These are phyloP conservation scores for Shiraia sp. DNA, from an alignment of 2,329 filamentous ascomycete species.

Conservation along the genomic window DNA sequence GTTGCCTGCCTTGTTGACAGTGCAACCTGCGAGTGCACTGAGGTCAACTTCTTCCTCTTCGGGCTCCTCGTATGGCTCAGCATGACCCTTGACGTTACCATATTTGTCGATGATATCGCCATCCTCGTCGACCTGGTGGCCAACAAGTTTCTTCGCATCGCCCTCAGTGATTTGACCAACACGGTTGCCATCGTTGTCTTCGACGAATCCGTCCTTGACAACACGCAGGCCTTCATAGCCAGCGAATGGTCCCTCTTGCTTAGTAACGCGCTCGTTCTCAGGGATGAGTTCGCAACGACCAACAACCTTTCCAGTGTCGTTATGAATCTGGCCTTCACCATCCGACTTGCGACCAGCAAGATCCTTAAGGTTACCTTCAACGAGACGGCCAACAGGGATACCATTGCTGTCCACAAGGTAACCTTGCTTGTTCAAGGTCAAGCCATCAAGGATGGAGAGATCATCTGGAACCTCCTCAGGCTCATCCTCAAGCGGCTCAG, in stretches of 20 bases:
- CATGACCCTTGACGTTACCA: conserved; percentile 63
- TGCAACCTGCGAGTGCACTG: conserved; percentile 64
- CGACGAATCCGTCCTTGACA: conserved; percentile 69
- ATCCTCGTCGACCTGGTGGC: conserved; percentile 77
- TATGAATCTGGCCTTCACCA: conserved; percentile 59
- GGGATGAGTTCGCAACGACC: conserved; percentile 63
- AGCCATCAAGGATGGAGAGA: conserved; percentile 58
- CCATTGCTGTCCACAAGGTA: conserved; percentile 59
- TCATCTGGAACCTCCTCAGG: conserved; percentile 50
- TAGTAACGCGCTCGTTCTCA: conserved; percentile 58
- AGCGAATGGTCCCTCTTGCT: conserved; percentile 68
- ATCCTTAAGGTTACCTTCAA: conserved; percentile 61
- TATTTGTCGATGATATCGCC: conserved; percentile 82
- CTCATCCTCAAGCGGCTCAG: conserved; percentile 56
- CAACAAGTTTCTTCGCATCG: conserved; percentile 72
- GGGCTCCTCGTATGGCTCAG: conserved; percentile 58
- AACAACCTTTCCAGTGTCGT: conserved; percentile 59
- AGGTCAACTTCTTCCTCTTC: conserved; percentile 58
- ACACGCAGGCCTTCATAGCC: conserved; percentile 68
- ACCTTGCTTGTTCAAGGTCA: conserved; percentile 62
- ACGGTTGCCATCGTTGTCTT: conserved; percentile 78
- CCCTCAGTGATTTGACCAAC: conserved; percentile 74
- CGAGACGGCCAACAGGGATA: conserved; percentile 59
- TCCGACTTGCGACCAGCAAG: conserved; percentile 61
- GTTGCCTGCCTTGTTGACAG: conserved; percentile 66